phyloP scores from a whole-genome alignment of 768 basidiomycete species.

The Russula lepida region DNA sequence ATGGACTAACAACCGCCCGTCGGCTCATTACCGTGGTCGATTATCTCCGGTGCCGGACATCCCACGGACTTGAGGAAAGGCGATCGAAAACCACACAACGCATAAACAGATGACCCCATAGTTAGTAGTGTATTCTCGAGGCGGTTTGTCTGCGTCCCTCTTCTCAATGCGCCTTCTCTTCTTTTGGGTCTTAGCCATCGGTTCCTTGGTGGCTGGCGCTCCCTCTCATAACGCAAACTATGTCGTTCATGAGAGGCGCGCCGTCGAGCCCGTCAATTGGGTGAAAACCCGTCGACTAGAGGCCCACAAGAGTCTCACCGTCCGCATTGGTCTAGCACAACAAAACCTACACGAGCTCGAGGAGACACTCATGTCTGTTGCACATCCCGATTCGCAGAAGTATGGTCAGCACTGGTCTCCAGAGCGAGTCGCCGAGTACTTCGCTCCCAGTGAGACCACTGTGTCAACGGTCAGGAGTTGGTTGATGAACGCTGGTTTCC shows the following conservation, averaged over 20 bases:
- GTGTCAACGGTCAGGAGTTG: slow-evolving; percentile 34
- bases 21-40: too few species aligned
- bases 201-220: slow-evolving; percentile 19
- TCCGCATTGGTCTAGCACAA: slow-evolving; percentile 40
- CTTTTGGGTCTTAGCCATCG: slow-evolving; percentile 14
- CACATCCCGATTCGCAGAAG: slow-evolving; percentile 36
- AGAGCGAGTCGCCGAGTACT: slow-evolving; percentile 32
- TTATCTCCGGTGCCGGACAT: too few species aligned
- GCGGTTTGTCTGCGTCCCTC: background rate
- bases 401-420: slow-evolving; percentile 43
- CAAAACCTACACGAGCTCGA: slow-evolving; percentile 35
- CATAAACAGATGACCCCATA: background rate
- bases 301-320: slow-evolving; percentile 30
- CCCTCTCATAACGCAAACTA: slow-evolving; percentile 20
- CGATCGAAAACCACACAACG: background rate
- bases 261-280: slow-evolving; percentile 30
- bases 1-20: too few species aligned
- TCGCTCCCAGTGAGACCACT: slow-evolving; percentile 34
- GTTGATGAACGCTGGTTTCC: slow-evolving; percentile 33
- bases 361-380: slow-evolving; percentile 34
- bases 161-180: slow-evolving; percentile 7
- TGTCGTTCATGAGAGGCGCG: slow-evolving; percentile 35
- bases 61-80: too few species aligned
- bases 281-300: slow-evolving; percentile 26
- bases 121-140: background rate